A percentile compares a stretch with the other conserved stretches of the same genome.
Evolutionary conservation across 1,284 basidiomycete species (phyloP).

Genomic region (Cutaneotrichosporon curvatum): DNA sequence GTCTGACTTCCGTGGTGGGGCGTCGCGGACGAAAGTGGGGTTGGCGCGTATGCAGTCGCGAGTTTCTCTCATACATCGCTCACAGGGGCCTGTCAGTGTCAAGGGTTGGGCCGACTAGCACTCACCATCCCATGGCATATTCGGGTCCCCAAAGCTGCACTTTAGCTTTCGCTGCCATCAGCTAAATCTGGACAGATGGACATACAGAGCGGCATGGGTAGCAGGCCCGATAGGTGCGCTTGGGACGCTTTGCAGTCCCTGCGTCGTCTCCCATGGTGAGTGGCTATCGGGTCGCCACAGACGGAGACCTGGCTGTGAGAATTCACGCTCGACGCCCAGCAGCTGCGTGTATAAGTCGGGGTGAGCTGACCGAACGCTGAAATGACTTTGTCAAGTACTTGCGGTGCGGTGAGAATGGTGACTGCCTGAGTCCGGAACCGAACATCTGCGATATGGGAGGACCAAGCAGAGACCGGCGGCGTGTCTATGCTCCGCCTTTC

Average conservation of each 20-base stretch:
- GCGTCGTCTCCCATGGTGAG: neutral
- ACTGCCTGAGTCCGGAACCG: no score
- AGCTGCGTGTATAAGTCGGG: no score
- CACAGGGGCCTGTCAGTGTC: slow-evolving; percentile 2
- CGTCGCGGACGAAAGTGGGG: slow-evolving; percentile 4
- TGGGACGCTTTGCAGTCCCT: slow-evolving; percentile 2
- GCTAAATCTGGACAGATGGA: neutral
- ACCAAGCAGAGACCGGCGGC: no score
- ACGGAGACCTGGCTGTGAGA: no score
- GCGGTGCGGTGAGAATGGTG: no score
- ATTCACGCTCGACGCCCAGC: no score
- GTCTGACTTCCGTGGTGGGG: slow-evolving; percentile 1
- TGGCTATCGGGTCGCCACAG: no score
- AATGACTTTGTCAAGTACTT: no score
- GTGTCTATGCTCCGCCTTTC: no score
- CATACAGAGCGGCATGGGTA: slow-evolving; percentile 7
- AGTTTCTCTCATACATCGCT: slow-evolving; percentile 12
- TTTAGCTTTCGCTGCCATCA: slow-evolving; percentile 15
- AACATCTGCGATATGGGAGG: no score
- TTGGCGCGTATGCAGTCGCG: slow-evolving; percentile 11
- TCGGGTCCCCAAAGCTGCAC: slow-evolving; percentile 15
- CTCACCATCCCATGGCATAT: slow-evolving; percentile 11
- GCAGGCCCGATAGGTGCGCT: slow-evolving; percentile 15
- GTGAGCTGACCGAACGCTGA: no score
- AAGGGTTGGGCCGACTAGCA: no score